Percentiles rank a stretch among this genome's conserved stretches.
Conservation (phyloP, 768 basidiomycete species). For the Trametes gibbosa region DNA sequence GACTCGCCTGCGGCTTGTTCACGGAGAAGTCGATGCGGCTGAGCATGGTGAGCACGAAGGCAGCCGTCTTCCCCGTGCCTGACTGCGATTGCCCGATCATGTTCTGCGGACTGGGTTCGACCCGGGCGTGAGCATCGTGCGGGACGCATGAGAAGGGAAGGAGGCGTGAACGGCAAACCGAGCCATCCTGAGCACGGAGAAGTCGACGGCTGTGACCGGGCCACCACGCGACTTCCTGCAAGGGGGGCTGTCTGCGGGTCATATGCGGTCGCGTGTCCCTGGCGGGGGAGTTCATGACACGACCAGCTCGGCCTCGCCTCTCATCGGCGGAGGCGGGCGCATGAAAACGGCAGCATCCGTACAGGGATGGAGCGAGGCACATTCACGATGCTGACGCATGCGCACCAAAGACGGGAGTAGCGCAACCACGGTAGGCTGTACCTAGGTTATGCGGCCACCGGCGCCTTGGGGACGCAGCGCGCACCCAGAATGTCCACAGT, state of each 20-base stretch:
- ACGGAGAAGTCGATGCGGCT: slow-evolving; percentile 85
- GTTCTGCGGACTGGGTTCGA: slow-evolving; percentile 74
- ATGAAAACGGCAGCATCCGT: not conserved
- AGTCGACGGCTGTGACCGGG: not conserved
- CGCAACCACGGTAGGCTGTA: not conserved
- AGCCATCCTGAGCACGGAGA: not conserved
- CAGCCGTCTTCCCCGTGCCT: slow-evolving; percentile 98
- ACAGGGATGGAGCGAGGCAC: not conserved
- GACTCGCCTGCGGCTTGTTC: slow-evolving; percentile 76
- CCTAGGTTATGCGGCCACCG: no score
- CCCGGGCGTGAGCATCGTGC: not conserved
- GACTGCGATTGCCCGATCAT: slow-evolving; percentile 99
- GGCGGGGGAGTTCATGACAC: not conserved
- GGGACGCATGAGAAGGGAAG: not conserved
- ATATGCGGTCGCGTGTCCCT: not conserved
- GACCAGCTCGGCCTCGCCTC: not conserved
- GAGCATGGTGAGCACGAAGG: slow-evolving; percentile 96
- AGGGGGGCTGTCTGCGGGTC: not conserved
- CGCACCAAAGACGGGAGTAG: not conserved
- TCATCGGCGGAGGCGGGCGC: not conserved
- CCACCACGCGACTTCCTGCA: not conserved
- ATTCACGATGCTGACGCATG: not conserved
- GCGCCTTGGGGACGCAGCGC: no score
- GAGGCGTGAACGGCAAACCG: not conserved
- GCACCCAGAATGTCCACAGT: no score